phyloP scores from a whole-genome alignment of 2,329 filamentous ascomycete genomes.

The Colletotrichum gigasporum region DNA sequence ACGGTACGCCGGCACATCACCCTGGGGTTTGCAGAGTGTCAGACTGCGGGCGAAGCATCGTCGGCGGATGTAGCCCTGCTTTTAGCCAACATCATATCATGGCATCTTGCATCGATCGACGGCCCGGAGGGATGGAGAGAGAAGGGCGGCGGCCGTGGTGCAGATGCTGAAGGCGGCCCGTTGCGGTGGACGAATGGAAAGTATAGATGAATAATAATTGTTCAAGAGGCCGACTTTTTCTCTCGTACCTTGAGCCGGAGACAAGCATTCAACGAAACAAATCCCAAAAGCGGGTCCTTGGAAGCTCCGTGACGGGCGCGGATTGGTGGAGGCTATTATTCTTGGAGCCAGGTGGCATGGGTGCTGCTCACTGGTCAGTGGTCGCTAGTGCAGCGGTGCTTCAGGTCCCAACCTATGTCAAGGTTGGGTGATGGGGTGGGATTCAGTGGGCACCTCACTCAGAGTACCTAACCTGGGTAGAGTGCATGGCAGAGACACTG shows the following conservation, averaged over 20 bases:
- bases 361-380: not conserved
- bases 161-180: not conserved
- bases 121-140: no score
- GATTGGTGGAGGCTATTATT: constrained; percentile 23
- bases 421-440: not conserved
- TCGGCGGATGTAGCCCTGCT: not conserved
- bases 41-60: not conserved
- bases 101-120: not conserved
- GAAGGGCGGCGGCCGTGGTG: no score
- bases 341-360: not conserved
- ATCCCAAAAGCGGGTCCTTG: constrained; percentile 2
- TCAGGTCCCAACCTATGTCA: not conserved
- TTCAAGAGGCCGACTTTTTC: no score
- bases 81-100: not conserved
- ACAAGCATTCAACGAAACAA: constrained; percentile 13
- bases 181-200: not conserved
- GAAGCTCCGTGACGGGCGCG: not conserved
- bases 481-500: not conserved
- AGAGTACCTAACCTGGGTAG: not conserved
- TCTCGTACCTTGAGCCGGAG: no score
- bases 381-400: no score
- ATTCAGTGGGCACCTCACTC: not conserved
- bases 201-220: no score
- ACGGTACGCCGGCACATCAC: not conserved
- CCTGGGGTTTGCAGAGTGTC: not conserved